A percentile compares a stretch with the other conserved stretches of the same genome.
Conservation (phyloP, 2,329 filamentous ascomycete genomes). For the Juglanconis oblonga region DNA sequence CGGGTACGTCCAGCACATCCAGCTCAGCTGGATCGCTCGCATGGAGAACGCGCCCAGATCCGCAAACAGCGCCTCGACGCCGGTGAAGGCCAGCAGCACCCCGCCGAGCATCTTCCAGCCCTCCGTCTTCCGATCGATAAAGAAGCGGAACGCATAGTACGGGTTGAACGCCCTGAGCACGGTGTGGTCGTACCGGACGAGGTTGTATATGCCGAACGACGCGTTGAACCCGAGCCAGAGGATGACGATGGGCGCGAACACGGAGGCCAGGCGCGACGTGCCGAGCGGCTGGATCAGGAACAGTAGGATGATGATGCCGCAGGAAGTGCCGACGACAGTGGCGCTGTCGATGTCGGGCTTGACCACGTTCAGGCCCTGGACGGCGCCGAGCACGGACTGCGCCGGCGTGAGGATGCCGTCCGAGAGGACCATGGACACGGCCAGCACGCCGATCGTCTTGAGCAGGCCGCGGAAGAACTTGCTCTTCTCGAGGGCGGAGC, state of each 20-base stretch:
- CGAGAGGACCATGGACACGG: constrained; percentile 62
- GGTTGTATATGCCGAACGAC: constrained; percentile 60
- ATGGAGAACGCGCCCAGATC: constrained; percentile 71
- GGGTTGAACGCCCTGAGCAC: constrained; percentile 55
- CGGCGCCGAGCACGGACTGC: constrained; percentile 65
- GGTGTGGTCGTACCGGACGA: constrained; percentile 46
- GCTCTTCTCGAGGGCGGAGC: constrained; percentile 56
- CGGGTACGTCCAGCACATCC: constrained; percentile 65
- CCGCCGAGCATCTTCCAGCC: constrained; percentile 65
- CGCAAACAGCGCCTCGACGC: constrained; percentile 72
- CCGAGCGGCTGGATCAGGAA: constrained; percentile 64
- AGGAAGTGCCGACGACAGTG: constrained; percentile 61
- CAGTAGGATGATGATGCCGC: constrained; percentile 60
- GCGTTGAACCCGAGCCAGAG: constrained; percentile 63
- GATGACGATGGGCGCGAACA: constrained; percentile 64
- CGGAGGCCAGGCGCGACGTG: constrained; percentile 52
- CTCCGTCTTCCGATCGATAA: constrained; percentile 53
- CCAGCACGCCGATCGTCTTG: constrained; percentile 60
- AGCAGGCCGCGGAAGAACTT: constrained; percentile 48
- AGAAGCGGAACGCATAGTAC: constrained; percentile 57
- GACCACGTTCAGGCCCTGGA: constrained; percentile 60
- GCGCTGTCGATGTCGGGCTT: constrained; percentile 49
- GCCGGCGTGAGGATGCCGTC: constrained; percentile 65
- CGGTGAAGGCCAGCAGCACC: constrained; percentile 71
- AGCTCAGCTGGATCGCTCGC: constrained; percentile 67